Evolutionary conservation across 139 green algal species (phyloP), one percentile per base, ranked within the genome.

Genomic region (Microglena sp.): DNA sequence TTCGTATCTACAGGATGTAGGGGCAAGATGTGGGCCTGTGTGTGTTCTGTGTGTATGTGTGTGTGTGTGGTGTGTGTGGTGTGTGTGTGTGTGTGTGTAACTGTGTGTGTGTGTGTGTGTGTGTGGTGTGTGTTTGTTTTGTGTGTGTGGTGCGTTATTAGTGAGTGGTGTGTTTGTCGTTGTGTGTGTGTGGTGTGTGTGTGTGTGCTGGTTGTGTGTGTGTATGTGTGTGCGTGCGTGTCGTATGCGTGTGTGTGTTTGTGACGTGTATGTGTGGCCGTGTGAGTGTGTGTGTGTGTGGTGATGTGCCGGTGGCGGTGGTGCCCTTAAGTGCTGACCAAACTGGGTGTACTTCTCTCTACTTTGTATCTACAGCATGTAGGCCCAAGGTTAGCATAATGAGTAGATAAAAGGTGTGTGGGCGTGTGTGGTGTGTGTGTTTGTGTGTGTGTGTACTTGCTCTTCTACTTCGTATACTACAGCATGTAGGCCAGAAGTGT

Each of bases 1-100:
- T 58, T 89, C 80, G 43, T 86, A 86, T 45, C 66, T 72, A 34
- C 7, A 63, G 18, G 40, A 50, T n/a, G 18, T n/a, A n/a, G 40
- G 11, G 11, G 40, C 40, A 50, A 18, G 40, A 18, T 50, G 11
- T 11, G 40, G n/a, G n/a, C n/a, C n/a, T n/a, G 40, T 50, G 40
- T 11, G 11, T 11, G 40, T 50, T 50, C 11, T 15, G 18, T 11
- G 40, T 11, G 18, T 50, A 50, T 11, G 40, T n/a, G 18, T 11
- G 18, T n/a, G n/a, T n/a, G n/a, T n/a, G n/a, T n/a, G 40, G 18
- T 11, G 40, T 50, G n/a, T n/a, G n/a, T n/a, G n/a, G 40, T 50
- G 11, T 11, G 11, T 50, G 40, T 50, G 11, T 11, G 11, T 50
- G 40, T 50, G 11, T 11, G 11, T 50, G 40, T 50, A 24, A 18